Percentiles rank a stretch among this genome's conserved stretches.
These are phyloP conservation scores for Oryza longistaminata DNA, from an alignment of 176 grass and related monocot genomes.

Conservation along the genomic window DNA sequence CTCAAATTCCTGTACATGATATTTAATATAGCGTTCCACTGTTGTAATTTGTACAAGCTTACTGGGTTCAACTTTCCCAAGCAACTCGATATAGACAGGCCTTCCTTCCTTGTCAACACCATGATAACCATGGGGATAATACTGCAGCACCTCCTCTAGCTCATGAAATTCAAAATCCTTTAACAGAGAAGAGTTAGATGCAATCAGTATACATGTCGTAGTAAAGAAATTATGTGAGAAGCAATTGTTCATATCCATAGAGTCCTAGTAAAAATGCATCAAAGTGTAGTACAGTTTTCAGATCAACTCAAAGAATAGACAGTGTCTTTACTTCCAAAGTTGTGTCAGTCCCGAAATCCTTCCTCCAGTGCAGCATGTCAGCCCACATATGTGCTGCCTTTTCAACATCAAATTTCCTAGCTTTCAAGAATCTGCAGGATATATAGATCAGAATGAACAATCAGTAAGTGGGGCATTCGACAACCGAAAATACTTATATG, in stretches of 20 bases:
- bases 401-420: constrained; percentile 84
- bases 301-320: constrained; percentile 4
- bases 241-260: neutral
- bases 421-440: constrained; percentile 89
- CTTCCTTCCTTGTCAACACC: constrained; percentile 92
- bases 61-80: constrained; percentile 91
- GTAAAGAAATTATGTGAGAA: constrained; percentile 9
- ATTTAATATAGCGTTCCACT: constrained; percentile 88
- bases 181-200: constrained; percentile 39
- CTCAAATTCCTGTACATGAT: constrained; percentile 97
- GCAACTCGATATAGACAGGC: constrained; percentile 95
- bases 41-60: constrained; percentile 90
- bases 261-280: constrained; percentile 1
- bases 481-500: constrained; percentile 23
- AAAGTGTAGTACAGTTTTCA: neutral
- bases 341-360: constrained; percentile 77
- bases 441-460: constrained; percentile 29
- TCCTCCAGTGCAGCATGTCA: constrained; percentile 92
- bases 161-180: constrained; percentile 99
- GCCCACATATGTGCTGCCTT: constrained; percentile 96
- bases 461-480: constrained; percentile 33
- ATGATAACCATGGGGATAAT: constrained; percentile 98
- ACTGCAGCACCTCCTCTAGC: constrained; percentile 78
- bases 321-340: constrained; percentile 73
- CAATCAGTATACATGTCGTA: constrained; percentile 9